Evolutionary conservation across 2,329 filamentous ascomycete genomes (phyloP), one percentile per base, ranked within the genome.

Genomic region (Colletotrichum lupini): DNA sequence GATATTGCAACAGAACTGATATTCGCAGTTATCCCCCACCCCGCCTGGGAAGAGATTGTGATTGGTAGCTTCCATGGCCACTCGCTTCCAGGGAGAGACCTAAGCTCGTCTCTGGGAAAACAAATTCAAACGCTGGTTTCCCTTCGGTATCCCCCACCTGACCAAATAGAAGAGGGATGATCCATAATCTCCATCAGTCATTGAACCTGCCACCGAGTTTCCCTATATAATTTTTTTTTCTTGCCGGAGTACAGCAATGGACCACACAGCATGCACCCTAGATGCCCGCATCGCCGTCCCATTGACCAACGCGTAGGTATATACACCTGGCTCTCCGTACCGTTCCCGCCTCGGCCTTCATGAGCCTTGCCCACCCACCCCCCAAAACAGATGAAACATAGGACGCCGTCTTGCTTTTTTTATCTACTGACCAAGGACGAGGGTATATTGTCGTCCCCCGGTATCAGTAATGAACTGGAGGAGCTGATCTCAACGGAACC

Each of bases 221-320:
- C 58, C 37, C 68, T 24, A 14, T 49, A 5, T 42, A 26, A 59
- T 35, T 70, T 69, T 68, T 32, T 37, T 46, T 37, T 37, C 59
- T 59, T 65, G 55, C 59, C 59, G 32, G 46, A 60, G 52, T 67
- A 69, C 28, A 35, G 37, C 26, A 46, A 42, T 60, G 46, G 53
- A 69, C 19, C 42, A 59, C 19, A 37, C 55, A 22, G 19, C 60
- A 49, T 28, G 58, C n/a, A 53, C 46, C 22, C 46, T 32, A 32
- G 49, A 35, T 35, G 16, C 46, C 46, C n/a, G 26, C 65, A 37
- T 57, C 35, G 64, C 63, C 35, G 52, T 46, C 49, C 53, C 59
- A 52, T 63, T 19, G 46, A 61, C 69, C 72, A 62, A 63, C 46
- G 61, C 68, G 65, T 73, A 64, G 68, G 64, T 74, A 73, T 72